A percentile compares a stretch with the other conserved stretches of the same genome.
Evolutionary conservation across 805 yeast species (phyloP).

Genomic region (Suhomyces faveliae): DNA sequence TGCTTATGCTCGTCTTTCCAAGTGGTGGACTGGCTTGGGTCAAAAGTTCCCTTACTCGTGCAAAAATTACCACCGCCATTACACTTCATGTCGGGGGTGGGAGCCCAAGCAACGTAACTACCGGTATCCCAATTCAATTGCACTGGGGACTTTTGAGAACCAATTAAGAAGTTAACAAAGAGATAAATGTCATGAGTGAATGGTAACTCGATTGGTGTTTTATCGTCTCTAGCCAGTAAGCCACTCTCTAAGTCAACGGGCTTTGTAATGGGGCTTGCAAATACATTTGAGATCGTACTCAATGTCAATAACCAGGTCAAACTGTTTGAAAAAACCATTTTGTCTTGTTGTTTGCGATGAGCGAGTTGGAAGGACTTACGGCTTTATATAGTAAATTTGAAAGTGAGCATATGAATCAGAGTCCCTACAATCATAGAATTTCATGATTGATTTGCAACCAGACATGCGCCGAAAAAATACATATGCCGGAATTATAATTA

Average conservation of each 20-base stretch:
- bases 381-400: no score
- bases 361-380: no score
- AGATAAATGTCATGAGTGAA: neutral
- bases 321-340: no score
- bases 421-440: no score
- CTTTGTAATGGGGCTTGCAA: neutral
- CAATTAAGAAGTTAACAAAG: neutral
- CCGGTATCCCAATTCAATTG: neutral
- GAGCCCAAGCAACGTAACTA: neutral
- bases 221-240: neutral
- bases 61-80: neutral
- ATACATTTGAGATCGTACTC: neutral
- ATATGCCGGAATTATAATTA: no score
- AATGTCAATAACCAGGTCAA: no score
- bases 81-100: neutral
- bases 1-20: neutral
- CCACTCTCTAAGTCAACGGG: neutral
- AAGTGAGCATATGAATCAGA: no score
- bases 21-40: neutral
- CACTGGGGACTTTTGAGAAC: neutral
- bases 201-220: neutral
- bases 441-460: no score
- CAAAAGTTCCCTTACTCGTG: neutral
- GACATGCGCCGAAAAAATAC: no score
- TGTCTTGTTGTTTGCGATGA: no score